Conservation (phyloP, 805 yeast species). For the Wickerhamomyces canadensis region DNA sequence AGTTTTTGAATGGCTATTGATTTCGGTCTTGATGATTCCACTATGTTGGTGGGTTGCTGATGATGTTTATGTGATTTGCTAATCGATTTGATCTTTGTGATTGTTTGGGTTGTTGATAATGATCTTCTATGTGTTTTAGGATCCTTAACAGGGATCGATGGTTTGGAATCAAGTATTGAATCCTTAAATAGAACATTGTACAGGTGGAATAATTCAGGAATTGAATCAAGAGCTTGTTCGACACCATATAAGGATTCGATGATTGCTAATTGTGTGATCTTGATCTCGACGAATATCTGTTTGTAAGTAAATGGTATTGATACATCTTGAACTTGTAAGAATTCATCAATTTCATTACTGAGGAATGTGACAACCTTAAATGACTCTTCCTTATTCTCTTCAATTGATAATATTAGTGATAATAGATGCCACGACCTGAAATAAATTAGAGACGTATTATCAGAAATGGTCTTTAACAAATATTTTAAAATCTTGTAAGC, state of each 20-base stretch:
- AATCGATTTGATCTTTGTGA: conserved; percentile 17
- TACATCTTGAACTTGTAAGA: conserved; percentile 9
- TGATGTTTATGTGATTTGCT: conserved; percentile 6
- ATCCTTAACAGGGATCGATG: not conserved
- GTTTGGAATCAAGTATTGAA: conserved; percentile 4
- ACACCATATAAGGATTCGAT: conserved; percentile 56
- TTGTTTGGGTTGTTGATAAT: conserved; percentile 12
- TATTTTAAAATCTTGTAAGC: conserved; percentile 41
- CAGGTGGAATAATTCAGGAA: conserved; percentile 62
- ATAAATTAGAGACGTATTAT: conserved; percentile 33
- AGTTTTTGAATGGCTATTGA: conserved; percentile 29
- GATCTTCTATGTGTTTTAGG: conserved; percentile 10
- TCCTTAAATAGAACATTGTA: conserved; percentile 45
- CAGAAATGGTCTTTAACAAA: conserved; percentile 26
- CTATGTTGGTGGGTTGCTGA: too few species aligned
- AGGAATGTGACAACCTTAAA: conserved; percentile 53
- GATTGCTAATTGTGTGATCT: conserved; percentile 70
- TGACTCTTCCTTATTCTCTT: conserved; percentile 50
- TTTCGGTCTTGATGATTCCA: conserved; percentile 5
- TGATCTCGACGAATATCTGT: conserved; percentile 51
- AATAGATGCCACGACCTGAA: conserved; percentile 64
- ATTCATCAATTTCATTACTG: conserved; percentile 36
- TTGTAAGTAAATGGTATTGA: conserved; percentile 3
- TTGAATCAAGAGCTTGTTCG: conserved; percentile 50
- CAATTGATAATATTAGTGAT: conserved; percentile 55